Base-by-base conservation (phyloP, 768 basidiomycete genomes). In the Lactifluus piperatus region DNA sequence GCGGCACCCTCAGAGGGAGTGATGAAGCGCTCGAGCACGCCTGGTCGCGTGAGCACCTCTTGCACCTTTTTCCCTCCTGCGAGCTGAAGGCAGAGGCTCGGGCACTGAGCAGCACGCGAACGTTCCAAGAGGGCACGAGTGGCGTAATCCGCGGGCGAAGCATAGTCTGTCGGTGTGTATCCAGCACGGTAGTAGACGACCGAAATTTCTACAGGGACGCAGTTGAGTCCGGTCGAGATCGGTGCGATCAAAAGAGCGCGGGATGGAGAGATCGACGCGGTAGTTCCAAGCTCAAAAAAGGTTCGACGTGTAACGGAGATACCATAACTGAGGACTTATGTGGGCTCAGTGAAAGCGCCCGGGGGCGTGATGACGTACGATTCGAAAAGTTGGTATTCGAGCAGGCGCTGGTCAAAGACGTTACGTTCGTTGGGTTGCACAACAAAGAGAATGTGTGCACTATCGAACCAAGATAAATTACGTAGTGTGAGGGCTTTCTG, bases 51-150 rank as follows among this genome's bases (percentile, higher is more conserved):
- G 16, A 99, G 78, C 0, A 87, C 88, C 67, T 97, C 85, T 71
- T 98, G 95, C 0, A 99, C 83, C 68, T 97, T 97, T 77, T 99
- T 99, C 3, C 87, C 85, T 0, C 95, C 95, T 0, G 94, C 93
- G n/a, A 97, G 82, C 64, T 98, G 95, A 14, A 98, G 78, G 5
- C 88, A 84, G 64, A 97, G 82, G 1, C 84, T 83, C 0, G 95
- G 95, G 68, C 95, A 99, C 63, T 97, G 95, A 76, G 94, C 93
- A 0, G 95, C 93, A 52, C 72, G 75, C 6, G 88, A 89, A 39
- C 83, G 77, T 69, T 98, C 94, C 36, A 98, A 77, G 14, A 82
- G 71, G 65, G 88, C 79, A 8, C 0, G 90, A 84, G 26, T 88
- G 8, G 71, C 68, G 74, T 91, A 98, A 49, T 86, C 81, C 5